Conservation (phyloP, 106 monocot genomes). For the Acorus gramineus region DNA sequence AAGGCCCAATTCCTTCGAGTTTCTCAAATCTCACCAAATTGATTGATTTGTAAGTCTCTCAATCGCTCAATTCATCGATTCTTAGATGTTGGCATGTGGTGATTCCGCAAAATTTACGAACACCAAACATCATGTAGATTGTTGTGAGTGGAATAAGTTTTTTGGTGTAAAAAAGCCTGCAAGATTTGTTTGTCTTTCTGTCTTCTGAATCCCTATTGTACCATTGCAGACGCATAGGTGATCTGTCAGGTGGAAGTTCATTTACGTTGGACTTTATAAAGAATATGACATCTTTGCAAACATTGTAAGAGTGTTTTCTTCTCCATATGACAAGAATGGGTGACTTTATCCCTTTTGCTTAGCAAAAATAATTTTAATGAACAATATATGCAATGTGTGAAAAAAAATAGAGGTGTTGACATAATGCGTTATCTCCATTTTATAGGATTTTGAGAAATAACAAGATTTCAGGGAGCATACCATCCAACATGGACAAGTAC, state of each 20-base stretch:
- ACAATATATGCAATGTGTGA: no score
- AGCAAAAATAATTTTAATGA: no score
- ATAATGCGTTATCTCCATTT: background rate
- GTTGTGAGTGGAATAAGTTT: no score
- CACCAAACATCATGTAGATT: no score
- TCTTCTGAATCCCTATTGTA: background rate
- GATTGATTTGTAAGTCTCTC: constrained; percentile 3
- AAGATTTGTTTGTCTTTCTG: no score
- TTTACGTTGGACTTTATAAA: background rate
- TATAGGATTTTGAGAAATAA: constrained; percentile 8
- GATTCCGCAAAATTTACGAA: no score
- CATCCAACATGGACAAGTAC: background rate
- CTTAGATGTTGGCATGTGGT: no score
- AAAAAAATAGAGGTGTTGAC: no score
- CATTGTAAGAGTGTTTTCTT: background rate
- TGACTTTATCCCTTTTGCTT: background rate
- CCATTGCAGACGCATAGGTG: constrained; percentile 3
- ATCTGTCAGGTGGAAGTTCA: background rate
- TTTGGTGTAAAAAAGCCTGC: no score
- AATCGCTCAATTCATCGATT: no score
- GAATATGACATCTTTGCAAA: constrained; percentile 4
- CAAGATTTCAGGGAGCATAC: constrained; percentile 2
- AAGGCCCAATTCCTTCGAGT: background rate
- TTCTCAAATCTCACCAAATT: constrained; percentile 1
- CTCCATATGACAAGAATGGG: background rate